Percentiles rank a stretch among this genome's conserved stretches.
These are phyloP conservation scores for Boletus sp. DNA, from an alignment of 768 basidiomycete species.

Conservation along the genomic window DNA sequence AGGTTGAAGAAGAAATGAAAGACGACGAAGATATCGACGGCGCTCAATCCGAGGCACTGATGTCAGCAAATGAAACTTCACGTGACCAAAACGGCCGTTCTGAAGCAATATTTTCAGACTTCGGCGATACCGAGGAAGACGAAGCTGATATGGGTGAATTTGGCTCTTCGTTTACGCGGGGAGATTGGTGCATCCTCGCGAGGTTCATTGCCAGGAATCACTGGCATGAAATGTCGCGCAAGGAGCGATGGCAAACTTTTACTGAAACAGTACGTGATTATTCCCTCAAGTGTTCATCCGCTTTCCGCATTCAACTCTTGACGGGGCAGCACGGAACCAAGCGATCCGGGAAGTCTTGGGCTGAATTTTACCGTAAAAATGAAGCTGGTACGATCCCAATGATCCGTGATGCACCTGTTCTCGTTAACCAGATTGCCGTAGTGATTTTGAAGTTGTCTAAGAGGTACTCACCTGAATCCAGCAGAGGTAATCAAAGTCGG, in stretches of 20 bases:
- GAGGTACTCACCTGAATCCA: conserved; percentile 19
- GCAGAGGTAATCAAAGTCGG: conserved; percentile 12
- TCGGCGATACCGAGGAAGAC: conserved; percentile 27
- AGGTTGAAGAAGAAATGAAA: conserved; percentile 25
- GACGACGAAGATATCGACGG: conserved; percentile 17
- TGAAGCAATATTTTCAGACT: conserved; percentile 19
- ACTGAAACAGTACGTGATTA: conserved; percentile 42
- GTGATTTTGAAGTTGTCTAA: conserved; percentile 26
- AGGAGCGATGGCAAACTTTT: conserved; percentile 57
- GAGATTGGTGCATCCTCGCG: conserved; percentile 60
- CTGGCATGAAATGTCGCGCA: conserved; percentile 40
- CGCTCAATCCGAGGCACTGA: conserved; percentile 21
- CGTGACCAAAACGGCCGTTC: conserved; percentile 17
- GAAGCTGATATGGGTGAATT: conserved; percentile 48
- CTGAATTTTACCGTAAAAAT: conserved; percentile 53
- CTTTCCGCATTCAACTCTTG: conserved; percentile 1
- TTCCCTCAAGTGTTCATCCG: background rate
- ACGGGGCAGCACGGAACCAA: conserved; percentile 43
- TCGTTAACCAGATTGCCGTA: conserved; percentile 11
- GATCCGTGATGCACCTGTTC: background rate
- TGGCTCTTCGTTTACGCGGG: conserved; percentile 50
- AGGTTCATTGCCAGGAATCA: conserved; percentile 51
- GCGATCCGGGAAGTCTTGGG: conserved; percentile 57
- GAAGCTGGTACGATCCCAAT: conserved; percentile 42
- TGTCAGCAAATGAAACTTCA: conserved; percentile 17